Evolutionary conservation across 2,329 filamentous ascomycete species (phyloP).

Genomic region (Karstenula rhodostoma): DNA sequence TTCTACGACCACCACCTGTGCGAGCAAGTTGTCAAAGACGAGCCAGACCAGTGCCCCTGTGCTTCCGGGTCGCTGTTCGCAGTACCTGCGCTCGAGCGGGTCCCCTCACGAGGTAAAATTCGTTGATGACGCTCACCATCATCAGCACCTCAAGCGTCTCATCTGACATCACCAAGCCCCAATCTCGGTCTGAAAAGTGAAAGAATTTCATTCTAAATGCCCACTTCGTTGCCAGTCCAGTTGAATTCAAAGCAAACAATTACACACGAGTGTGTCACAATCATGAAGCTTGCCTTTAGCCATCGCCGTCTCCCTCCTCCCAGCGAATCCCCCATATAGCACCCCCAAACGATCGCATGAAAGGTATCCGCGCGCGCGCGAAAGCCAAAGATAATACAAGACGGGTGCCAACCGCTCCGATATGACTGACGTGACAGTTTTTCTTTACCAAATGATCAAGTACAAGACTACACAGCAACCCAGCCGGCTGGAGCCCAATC

Average conservation of each 20-base stretch:
- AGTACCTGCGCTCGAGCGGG: too few relatives aligned
- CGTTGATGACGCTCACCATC: too few relatives aligned
- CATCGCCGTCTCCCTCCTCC: not conserved
- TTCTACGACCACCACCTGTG: too few relatives aligned
- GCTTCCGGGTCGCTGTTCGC: too few relatives aligned
- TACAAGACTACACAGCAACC: constrained; percentile 2
- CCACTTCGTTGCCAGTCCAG: not conserved
- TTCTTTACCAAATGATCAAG: constrained; percentile 5
- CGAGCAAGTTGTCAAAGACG: too few relatives aligned
- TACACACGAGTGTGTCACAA: constrained; percentile 6
- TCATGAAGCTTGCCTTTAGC: not conserved
- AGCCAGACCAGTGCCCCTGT: too few relatives aligned
- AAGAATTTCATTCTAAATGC: not conserved
- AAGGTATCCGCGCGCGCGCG: not conserved
- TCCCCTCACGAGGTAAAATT: too few relatives aligned
- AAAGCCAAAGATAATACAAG: constrained; percentile 6
- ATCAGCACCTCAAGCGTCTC: too few relatives aligned
- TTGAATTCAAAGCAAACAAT: not conserved
- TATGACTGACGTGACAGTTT: constrained; percentile 3
- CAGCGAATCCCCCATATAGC: not conserved
- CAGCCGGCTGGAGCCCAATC: constrained; percentile 11
- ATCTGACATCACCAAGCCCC: too few relatives aligned
- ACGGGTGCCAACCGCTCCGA: constrained; percentile 7
- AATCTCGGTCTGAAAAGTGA: not conserved
- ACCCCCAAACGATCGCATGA: not conserved